Evolutionary conservation across 345 rosid species (phyloP).

Genomic region (Abelmoschus esculentus): DNA sequence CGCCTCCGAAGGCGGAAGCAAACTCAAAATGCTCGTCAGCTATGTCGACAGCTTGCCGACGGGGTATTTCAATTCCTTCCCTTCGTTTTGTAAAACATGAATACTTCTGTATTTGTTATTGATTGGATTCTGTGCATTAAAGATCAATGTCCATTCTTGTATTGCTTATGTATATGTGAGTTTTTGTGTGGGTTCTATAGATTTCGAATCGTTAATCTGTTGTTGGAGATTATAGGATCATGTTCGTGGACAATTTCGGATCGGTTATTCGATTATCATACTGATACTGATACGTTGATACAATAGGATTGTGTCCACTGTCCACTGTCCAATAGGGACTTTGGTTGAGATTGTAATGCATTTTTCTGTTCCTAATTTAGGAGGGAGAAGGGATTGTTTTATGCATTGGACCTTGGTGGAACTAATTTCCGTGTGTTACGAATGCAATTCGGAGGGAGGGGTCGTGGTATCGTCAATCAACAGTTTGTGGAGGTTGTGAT

Average conservation of each 20-base stretch:
- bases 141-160: neutral
- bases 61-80: slow-evolving; percentile 42
- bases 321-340: too few species aligned
- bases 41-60: slow-evolving; percentile 87
- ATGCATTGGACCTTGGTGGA: slow-evolving; percentile 97
- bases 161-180: neutral
- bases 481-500: slow-evolving; percentile 79
- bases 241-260: too few species aligned
- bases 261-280: too few species aligned
- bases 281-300: too few species aligned
- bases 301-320: too few species aligned
- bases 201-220: too few species aligned
- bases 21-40: slow-evolving; percentile 97
- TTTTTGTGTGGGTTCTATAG: too few species aligned
- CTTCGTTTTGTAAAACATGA: neutral
- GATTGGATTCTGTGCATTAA: neutral
- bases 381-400: slow-evolving; percentile 73
- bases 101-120: neutral
- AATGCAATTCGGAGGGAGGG: slow-evolving; percentile 71
- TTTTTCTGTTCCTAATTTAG: slow-evolving; percentile 14
- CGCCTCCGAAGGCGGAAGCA: slow-evolving; percentile 90
- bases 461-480: slow-evolving; percentile 50
- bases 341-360: neutral
- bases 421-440: slow-evolving; percentile 93
- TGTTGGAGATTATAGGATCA: too few species aligned